Percentiles rank a stretch among this genome's conserved stretches.
Conservation (phyloP, 352 stramenopile species). For the Thalassiosira mediterranea region DNA sequence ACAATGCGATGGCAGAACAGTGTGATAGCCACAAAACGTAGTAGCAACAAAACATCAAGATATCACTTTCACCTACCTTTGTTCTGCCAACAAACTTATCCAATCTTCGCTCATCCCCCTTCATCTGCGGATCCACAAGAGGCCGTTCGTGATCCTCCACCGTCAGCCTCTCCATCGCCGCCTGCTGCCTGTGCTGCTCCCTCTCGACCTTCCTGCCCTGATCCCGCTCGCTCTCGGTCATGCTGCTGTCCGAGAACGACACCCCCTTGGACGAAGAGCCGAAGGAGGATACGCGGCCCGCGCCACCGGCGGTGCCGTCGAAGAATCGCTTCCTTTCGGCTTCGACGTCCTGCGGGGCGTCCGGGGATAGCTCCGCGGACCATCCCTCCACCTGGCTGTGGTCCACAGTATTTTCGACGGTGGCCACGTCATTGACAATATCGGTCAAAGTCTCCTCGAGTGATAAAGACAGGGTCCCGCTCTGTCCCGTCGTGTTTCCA, state of each 20-base stretch:
- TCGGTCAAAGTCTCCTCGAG: constrained; percentile 32
- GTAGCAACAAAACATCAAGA: neutral
- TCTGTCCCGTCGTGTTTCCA: constrained; percentile 10
- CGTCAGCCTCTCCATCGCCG: constrained; percentile 5
- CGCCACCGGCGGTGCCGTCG: neutral
- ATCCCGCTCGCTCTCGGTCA: constrained; percentile 27
- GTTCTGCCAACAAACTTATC: constrained; percentile 20
- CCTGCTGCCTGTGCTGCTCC: constrained; percentile 10
- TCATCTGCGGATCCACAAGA: neutral
- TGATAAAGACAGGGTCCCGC: constrained; percentile 6
- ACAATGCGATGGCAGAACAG: neutral
- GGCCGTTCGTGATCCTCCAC: neutral
- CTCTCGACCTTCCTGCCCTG: constrained; percentile 1
- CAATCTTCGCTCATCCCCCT: constrained; percentile 7
- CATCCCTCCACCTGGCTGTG: too few species aligned
- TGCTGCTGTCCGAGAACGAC: constrained; percentile 32
- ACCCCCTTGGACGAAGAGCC: constrained; percentile 29
- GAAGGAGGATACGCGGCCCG: constrained; percentile 1
- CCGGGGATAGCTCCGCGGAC: too few species aligned
- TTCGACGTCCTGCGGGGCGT: neutral
- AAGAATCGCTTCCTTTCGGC: constrained; percentile 16
- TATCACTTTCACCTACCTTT: constrained; percentile 33
- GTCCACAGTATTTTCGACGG: constrained; percentile 1
- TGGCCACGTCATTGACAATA: constrained; percentile 6
- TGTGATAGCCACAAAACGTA: too few species aligned